These are phyloP conservation scores for Solanum hybrid DNA, from an alignment of 305 asterid species.

Conservation along the genomic window DNA sequence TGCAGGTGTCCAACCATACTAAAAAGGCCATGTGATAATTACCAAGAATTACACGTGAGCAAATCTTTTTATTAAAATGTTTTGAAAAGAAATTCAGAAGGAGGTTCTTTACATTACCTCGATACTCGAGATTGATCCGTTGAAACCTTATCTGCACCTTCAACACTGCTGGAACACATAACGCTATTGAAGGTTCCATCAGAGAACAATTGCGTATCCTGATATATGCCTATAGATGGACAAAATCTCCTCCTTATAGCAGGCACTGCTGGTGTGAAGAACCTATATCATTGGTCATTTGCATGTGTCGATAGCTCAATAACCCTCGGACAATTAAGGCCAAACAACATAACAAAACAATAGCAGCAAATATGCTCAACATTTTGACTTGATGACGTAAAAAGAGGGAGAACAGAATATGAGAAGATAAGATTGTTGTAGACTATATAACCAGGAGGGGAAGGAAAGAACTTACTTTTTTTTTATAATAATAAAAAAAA, in stretches of 20 bases:
- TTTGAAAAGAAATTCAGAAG: neutral
- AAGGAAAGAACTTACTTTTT: neutral
- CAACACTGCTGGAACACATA: slow-evolving; percentile 41
- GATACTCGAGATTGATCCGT: slow-evolving; percentile 35
- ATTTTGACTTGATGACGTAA: neutral
- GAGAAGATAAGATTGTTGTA: neutral
- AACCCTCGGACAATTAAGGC: neutral
- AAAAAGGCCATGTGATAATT: neutral
- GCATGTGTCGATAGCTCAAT: neutral
- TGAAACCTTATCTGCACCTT: slow-evolving; percentile 47
- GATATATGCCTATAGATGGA: slow-evolving; percentile 31
- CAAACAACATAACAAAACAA: neutral
- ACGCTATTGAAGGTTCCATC: slow-evolving; percentile 24
- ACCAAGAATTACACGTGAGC: neutral
- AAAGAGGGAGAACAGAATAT: neutral
- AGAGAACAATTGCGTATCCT: slow-evolving; percentile 42
- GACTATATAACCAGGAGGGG: neutral
- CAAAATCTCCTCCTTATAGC: slow-evolving; percentile 27
- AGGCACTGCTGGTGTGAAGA: slow-evolving; percentile 38
- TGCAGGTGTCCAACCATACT: neutral
- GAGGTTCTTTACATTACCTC: slow-evolving; percentile 24
- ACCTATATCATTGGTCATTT: slow-evolving; percentile 65
- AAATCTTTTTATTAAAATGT: neutral
- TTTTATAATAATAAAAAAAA: neutral
- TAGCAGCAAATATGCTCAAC: neutral